Base-by-base conservation (phyloP, 257 asterid genomes). In the Thymus mandschuricus region DNA sequence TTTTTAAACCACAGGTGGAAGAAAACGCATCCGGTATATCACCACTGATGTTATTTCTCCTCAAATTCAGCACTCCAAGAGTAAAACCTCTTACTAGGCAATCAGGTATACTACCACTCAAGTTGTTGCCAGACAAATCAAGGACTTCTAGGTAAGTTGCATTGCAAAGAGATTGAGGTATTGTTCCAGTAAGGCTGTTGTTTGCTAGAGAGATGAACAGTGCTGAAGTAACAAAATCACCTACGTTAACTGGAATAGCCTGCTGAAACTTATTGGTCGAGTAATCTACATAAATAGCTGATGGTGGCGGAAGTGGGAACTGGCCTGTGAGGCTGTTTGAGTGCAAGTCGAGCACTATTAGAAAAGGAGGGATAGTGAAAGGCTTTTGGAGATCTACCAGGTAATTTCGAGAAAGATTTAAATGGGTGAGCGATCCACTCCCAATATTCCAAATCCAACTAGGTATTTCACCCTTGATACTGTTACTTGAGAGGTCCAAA, bases 391-490 rank as follows among this genome's bases (percentile, higher is more conserved):
- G 27, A 75, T n/a, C 71, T 3, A 12, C 78, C 11, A 88, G 56
- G 15, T 3, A 60, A 63, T 88, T 88, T 11, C 0, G 3, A 1
- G 92, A 88, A 45, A 86, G 82, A 77, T 88, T 86, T 64, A 88
- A 58, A 67, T 78, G 60, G 13, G 0, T 0, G 1, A 78, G 80
- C 0, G 1, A 0, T 72, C 81, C 80, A 55, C 5, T 34, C 45
- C 77, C 82, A 6, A 81, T 43, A 29, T 45, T 40, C 92, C 96
- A 86, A 43, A 88, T 78, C 96, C 92, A 88, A 38, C 71, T 81
- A 5, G 92, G 89, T 30, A 86, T 69, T 71, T 80, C 73, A 28
- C 88, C 95, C 11, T 0, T 0, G 1, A 88, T 77, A 54, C 41
- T 65, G 63, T 88, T 84, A 59, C 21, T 74, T 0, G 95, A 88